Conservation (phyloP, 164 flowering plant species). For the Stephania cephalantha region DNA sequence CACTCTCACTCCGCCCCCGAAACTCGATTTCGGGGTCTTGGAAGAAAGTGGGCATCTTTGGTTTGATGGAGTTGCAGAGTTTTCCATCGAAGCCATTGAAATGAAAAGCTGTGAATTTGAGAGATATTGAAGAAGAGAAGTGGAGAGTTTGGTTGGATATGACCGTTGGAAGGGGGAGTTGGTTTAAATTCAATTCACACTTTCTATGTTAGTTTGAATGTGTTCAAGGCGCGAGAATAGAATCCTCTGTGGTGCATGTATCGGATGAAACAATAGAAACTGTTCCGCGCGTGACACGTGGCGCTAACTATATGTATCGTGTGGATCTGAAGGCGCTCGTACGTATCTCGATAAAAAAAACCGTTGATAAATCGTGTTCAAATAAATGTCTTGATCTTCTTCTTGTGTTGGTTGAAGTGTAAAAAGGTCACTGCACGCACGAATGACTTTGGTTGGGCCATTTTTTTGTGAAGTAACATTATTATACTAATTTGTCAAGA, state of each 20-base stretch:
- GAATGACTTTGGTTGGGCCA: too few relatives aligned
- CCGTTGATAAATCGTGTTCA: too few relatives aligned
- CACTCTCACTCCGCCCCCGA: slow-evolving; percentile 62
- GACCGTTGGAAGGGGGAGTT: neutral
- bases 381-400: too few relatives aligned
- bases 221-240: neutral
- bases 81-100: slow-evolving; percentile 18
- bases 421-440: neutral
- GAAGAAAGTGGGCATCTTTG: slow-evolving; percentile 15
- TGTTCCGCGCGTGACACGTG: neutral
- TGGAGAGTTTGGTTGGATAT: neutral
- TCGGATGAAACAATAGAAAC: neutral
- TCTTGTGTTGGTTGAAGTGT: neutral
- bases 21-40: slow-evolving; percentile 15
- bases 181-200: neutral
- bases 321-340: too few relatives aligned
- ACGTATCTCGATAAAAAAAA: too few relatives aligned
- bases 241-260: neutral
- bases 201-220: slow-evolving; percentile 2
- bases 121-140: neutral
- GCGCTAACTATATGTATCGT: neutral
- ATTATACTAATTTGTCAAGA: too few relatives aligned
- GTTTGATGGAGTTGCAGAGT: slow-evolving; percentile 10
- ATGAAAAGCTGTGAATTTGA: neutral
- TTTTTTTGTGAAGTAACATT: too few relatives aligned